Conservation (phyloP, 768 basidiomycete genomes). For the Agaricus sinodeliciosus region DNA sequence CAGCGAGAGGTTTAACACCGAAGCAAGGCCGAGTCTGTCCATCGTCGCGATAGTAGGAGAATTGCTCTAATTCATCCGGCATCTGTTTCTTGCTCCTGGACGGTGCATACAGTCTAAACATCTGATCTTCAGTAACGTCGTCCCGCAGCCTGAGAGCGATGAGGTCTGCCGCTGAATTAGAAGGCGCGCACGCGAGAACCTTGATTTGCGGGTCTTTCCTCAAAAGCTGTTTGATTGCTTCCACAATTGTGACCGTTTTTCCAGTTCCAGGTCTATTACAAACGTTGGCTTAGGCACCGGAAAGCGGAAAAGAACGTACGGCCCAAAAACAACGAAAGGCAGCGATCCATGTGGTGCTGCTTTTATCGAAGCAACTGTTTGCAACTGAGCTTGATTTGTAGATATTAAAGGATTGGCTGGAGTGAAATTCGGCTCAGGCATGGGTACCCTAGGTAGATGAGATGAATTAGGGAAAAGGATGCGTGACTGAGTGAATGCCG, state of each 20-base stretch:
- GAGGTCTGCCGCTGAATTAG: slow-evolving; percentile 61
- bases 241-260: slow-evolving; percentile 59
- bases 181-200: slow-evolving; percentile 58
- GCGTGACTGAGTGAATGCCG: slow-evolving; percentile 34
- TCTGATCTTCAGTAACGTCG: slow-evolving; percentile 22
- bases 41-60: slow-evolving; percentile 26
- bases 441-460: neutral
- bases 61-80: slow-evolving; percentile 34
- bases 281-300: neutral
- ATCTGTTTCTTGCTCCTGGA: slow-evolving; percentile 39
- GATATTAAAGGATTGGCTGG: slow-evolving; percentile 37
- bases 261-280: slow-evolving; percentile 52
- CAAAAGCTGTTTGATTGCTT: slow-evolving; percentile 51
- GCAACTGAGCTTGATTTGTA: slow-evolving; percentile 39
- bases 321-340: slow-evolving; percentile 59
- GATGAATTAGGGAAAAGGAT: slow-evolving; percentile 41
- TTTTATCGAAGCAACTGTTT: slow-evolving; percentile 42
- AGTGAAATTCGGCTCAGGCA: slow-evolving; percentile 11
- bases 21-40: slow-evolving; percentile 23
- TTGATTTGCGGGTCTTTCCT: slow-evolving; percentile 26
- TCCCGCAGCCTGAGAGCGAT: slow-evolving; percentile 37
- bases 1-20: slow-evolving; percentile 30
- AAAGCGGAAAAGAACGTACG: slow-evolving; percentile 31
- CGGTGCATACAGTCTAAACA: slow-evolving; percentile 54
- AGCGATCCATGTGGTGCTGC: slow-evolving; percentile 34